phyloP scores from a whole-genome alignment of 768 basidiomycete species.

The Tricholoma bakamatsutake region DNA sequence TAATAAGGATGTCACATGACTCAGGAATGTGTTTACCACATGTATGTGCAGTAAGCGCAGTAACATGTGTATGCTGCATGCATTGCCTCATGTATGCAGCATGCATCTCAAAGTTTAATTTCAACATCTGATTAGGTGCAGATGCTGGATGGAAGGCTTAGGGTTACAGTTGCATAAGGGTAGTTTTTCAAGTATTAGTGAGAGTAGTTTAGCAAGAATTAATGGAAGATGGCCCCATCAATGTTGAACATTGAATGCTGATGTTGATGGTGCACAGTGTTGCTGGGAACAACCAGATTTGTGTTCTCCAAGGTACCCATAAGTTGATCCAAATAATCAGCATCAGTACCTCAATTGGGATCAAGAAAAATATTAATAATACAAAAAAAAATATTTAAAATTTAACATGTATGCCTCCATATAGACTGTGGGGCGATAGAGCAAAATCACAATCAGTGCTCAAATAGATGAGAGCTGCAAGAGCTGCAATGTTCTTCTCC shows the following conservation, averaged over 20 bases:
- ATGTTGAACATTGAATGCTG: neutral
- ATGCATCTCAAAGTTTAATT: too few relatives aligned
- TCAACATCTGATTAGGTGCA: neutral
- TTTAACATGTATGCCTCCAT: neutral
- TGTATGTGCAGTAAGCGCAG: too few relatives aligned
- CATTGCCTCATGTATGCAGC: too few relatives aligned
- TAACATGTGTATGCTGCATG: too few relatives aligned
- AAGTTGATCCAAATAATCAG: neutral
- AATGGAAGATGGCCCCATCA: neutral
- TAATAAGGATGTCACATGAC: too few relatives aligned
- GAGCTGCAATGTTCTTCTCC: neutral
- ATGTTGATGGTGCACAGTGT: neutral
- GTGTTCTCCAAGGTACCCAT: neutral
- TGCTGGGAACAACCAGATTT: neutral
- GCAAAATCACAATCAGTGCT: neutral
- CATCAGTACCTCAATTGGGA: neutral
- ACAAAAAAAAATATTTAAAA: too few relatives aligned
- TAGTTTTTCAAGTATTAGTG: neutral
- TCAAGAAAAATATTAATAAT: too few relatives aligned
- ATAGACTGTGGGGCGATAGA: neutral
- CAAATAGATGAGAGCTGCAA: neutral
- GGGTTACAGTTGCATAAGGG: neutral
- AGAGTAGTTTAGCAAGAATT: too few relatives aligned
- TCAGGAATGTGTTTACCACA: too few relatives aligned
- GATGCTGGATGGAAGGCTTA: neutral